Base-by-base conservation (phyloP, 306 rosid genomes). In the Vigna mungo region DNA sequence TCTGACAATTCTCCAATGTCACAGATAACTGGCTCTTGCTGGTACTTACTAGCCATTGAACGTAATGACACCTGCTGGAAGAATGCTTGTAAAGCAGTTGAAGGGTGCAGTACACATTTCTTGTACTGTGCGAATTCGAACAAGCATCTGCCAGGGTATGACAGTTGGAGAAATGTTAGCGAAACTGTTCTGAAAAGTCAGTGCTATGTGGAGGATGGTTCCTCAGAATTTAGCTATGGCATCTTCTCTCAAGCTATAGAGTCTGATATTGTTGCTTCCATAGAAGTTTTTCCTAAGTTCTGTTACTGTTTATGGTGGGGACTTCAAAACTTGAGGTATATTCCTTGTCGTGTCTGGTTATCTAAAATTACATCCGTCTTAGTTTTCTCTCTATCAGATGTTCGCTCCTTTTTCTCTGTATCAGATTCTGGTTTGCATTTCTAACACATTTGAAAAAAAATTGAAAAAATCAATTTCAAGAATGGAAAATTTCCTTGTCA, bases 241-340 rank as follows among this genome's bases (percentile, higher is more conserved):
- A 95, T 92, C 82, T 92, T 87, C 84, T 66, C 84, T 9, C 81
- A 78, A 48, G 97, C 94, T 47, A 80, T 95, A 79, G 1, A 81
- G 30, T 89, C 90, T 39, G 44, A 78, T 14, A 83, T 95, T 71
- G 87, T 86, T 68, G 83, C 86, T 71, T 84, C 97, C 56, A 60
- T 78, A 2, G 58, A 60, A n/a, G 84, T 92, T 63, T 82, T 90
- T 77, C 81, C 90, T 15, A 92, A 92, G 75, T 90, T 89, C 46
- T 90, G 89, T 48, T 87, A 81, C 75, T 94, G 98, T 80, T 83
- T 94, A 20, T 94, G 98, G 97, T 90, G 90, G 90, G 96, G 96
- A n/a, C 87, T 95, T 81, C 96, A 95, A 75, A 95, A 90, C 43
- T 86, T 95, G 62, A 95, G 98, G 97, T 94, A 76, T 54, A 20